Percentiles rank a stretch among this genome's conserved stretches.
Conservation (phyloP, 78 protist genomes). For the Pigoraptor vietnamica region DNA sequence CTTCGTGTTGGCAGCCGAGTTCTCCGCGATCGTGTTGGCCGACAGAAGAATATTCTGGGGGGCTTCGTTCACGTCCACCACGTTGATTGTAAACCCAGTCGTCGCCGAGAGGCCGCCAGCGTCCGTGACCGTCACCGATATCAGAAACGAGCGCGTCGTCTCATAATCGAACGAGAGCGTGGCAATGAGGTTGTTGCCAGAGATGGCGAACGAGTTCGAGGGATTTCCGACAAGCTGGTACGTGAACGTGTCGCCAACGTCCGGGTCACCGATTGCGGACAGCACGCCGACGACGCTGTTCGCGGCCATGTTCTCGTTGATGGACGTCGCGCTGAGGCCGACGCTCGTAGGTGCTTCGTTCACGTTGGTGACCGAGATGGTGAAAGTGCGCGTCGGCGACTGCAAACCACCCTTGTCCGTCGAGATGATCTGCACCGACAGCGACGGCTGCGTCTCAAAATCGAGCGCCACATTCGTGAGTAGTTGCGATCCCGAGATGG, state of each 20-base stretch:
- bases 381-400: neutral
- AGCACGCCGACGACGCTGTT: neutral
- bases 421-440: neutral
- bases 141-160: neutral
- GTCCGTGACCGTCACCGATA: neutral
- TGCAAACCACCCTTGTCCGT: neutral
- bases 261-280: neutral
- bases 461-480: neutral
- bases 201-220: neutral
- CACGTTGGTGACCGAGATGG: neutral
- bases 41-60: neutral
- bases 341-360: neutral
- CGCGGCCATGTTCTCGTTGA: neutral
- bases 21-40: neutral
- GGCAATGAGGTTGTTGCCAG: neutral
- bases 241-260: neutral
- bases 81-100: neutral
- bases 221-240: neutral
- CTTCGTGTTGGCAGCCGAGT: neutral
- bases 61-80: neutral
- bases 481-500: neutral
- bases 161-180: neutral
- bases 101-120: neutral
- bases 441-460: neutral
- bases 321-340: neutral